Base-by-base conservation (phyloP, 352 stramenopile species). In the Phytophthora nicotianae region DNA sequence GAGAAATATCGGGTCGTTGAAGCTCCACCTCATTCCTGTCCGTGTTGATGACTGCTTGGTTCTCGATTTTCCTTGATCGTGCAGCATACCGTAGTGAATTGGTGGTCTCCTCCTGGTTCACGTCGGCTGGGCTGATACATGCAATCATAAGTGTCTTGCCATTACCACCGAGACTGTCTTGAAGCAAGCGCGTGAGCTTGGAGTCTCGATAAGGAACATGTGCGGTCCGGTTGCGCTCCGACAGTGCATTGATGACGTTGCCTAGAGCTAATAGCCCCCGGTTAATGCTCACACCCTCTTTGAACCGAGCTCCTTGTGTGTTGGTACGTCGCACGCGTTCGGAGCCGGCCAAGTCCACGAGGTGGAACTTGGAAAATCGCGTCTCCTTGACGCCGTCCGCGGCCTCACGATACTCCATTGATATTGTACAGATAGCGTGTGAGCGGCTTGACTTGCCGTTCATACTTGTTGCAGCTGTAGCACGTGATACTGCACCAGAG, bases 1-100 rank as follows among this genome's bases (percentile, higher is more conserved):
- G 7, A 20, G 49, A n/a, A 4, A 1, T 14, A 19, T n/a, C n/a
- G n/a, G 50, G 17, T 10, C 5, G 32, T 42, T 26, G 8, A 24
- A 29, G 11, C 6, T 14, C n/a, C 9, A 92, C 58, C 58, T 89
- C 75, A 48, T 71, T 98, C 19, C 91, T 78, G 58, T 99, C 95
- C 61, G 98, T 93, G 72, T 99, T 99, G 33, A 99, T 91, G 51
- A 98, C 86, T 1, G 97, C 95, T 58, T 93, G 90, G 73, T 99
- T 99, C 65, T 99, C 96, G 66, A 99, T 99, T 53, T 99, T 98
- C 43, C 99, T 99, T 5, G 98, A 95, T 19, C 97, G 90, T 50
- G 97, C 96, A 1, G 97, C 97, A 60, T 91, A 94, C 16, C 97
- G 86, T 16, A 99, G 77, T 48, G 97, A 99, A 27, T 90, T 98